These are phyloP conservation scores for Acmispon strigosus DNA, from an alignment of 306 rosid genomes.

Conservation along the genomic window DNA sequence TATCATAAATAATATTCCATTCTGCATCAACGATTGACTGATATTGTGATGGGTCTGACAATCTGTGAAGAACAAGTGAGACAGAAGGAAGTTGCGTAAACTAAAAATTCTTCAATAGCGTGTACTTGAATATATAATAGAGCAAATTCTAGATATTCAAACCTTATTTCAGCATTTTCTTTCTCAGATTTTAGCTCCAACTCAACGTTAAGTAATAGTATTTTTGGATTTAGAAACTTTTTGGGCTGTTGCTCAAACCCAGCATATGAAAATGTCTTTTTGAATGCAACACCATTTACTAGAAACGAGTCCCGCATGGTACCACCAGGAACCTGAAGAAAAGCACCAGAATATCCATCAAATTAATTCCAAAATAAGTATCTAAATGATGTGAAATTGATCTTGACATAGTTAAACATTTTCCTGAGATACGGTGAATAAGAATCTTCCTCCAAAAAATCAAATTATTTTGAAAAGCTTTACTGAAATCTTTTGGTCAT, in stretches of 20 bases:
- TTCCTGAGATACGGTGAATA: not conserved
- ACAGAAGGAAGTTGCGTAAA: not conserved
- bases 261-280: slow-evolving; percentile 97
- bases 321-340: slow-evolving; percentile 94
- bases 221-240: slow-evolving; percentile 75
- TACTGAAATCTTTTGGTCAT: not conserved
- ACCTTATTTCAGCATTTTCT: slow-evolving; percentile 99
- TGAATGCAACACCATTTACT: slow-evolving; percentile 95
- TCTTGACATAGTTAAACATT: too few relatives aligned
- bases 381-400: not conserved
- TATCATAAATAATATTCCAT: slow-evolving; percentile 98
- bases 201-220: slow-evolving; percentile 76
- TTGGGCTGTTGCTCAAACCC: slow-evolving; percentile 99
- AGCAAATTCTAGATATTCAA: not conserved
- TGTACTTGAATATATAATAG: not conserved
- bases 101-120: not conserved
- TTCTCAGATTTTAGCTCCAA: slow-evolving; percentile 98
- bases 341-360: slow-evolving; percentile 9
- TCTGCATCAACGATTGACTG: slow-evolving; percentile 99
- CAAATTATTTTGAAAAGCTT: not conserved
- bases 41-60: slow-evolving; percentile 92
- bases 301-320: slow-evolving; percentile 93
- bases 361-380: not conserved
- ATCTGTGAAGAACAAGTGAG: slow-evolving; percentile 41
- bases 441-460: not conserved